A percentile compares a stretch with the other conserved stretches of the same genome.
phyloP scores from a whole-genome alignment of 371 early-diverging fungal genomes.

The Ordospora pajunii region DNA sequence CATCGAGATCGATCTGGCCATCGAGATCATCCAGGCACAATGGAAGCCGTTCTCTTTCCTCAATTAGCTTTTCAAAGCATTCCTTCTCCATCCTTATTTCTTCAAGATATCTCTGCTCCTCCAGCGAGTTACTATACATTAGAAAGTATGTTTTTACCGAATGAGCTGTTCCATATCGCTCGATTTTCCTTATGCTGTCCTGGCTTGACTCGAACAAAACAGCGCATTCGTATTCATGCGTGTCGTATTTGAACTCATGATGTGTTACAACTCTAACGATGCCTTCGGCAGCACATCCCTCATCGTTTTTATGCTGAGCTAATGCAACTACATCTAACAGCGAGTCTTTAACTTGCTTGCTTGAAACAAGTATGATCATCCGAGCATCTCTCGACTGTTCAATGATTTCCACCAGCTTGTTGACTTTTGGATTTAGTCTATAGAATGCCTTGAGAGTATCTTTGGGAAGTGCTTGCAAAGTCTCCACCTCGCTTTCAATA shows the following conservation, averaged over 20 bases:
- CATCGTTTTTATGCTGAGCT: neutral
- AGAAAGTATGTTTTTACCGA: slow-evolving; percentile 22
- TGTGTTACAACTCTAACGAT: neutral
- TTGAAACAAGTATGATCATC: slow-evolving; percentile 11
- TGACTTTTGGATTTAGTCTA: slow-evolving; percentile 11
- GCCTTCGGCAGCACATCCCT: neutral
- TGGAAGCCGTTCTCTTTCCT: slow-evolving; percentile 64
- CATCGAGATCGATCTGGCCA: slow-evolving; percentile 18
- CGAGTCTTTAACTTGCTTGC: neutral
- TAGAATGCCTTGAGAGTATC: neutral
- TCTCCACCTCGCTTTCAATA: neutral
- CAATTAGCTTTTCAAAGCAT: slow-evolving; percentile 79
- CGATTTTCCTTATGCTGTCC: slow-evolving; percentile 31
- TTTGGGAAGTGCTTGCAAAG: neutral
- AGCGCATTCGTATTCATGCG: slow-evolving; percentile 7
- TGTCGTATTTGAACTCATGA: neutral
- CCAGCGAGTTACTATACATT: slow-evolving; percentile 68
- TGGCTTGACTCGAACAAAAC: slow-evolving; percentile 34
- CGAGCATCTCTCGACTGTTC: neutral
- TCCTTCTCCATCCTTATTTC: slow-evolving; percentile 75
- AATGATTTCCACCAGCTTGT: neutral
- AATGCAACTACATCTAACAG: neutral
- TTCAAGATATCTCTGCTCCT: slow-evolving; percentile 80
- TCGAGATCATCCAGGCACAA: slow-evolving; percentile 11
- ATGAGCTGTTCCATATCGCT: slow-evolving; percentile 2